phyloP scores from a whole-genome alignment of 2,329 filamentous ascomycete species.

The Penicillium vulpinum region DNA sequence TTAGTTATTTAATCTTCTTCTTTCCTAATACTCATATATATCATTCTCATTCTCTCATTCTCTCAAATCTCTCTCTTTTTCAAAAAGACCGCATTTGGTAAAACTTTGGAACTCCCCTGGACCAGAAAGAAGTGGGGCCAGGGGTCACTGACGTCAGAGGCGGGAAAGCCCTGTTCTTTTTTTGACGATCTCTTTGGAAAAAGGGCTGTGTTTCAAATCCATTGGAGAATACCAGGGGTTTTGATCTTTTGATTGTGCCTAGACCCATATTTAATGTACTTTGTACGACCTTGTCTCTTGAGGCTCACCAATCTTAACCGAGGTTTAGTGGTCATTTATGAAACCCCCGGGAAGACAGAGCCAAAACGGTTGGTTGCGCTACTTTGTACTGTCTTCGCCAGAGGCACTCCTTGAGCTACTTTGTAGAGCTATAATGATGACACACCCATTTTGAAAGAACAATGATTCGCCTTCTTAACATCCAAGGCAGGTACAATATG shows the following conservation, averaged over 20 bases:
- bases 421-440: no score
- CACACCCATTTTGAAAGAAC: not conserved
- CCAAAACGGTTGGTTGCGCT: not conserved
- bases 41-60: no score
- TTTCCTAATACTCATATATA: no score
- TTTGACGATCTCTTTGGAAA: conserved; percentile 1
- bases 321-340: no score
- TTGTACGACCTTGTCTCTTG: not conserved
- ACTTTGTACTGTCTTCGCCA: not conserved
- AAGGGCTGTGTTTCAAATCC: conserved; percentile 1
- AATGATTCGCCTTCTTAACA: not conserved
- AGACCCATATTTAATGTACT: not conserved
- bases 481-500: not conserved
- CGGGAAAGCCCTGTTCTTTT: not conserved
- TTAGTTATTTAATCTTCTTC: no score
- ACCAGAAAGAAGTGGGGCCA: not conserved
- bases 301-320: not conserved
- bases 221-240: not conserved
- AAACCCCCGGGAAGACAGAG: not conserved
- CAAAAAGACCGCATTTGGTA: not conserved
- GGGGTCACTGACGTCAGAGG: conserved; percentile 11
- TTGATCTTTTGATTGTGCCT: not conserved
- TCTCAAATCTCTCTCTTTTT: not conserved
- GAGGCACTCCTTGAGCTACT: not conserved
- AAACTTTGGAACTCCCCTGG: not conserved